phyloP scores from a whole-genome alignment of 805 yeast genomes.

The Saccharomycopsis javanensis region DNA sequence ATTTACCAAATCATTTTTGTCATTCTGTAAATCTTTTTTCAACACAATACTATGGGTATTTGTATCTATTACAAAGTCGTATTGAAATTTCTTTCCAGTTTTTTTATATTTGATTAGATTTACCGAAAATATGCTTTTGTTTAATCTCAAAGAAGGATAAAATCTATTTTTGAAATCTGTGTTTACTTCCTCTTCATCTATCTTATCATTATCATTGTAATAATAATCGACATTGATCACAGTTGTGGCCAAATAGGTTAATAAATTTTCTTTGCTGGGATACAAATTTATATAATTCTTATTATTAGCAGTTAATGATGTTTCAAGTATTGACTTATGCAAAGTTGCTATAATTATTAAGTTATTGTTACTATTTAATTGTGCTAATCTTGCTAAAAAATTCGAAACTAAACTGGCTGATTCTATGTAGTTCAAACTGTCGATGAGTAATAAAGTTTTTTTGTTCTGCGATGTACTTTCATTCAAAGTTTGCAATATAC shows the following conservation, averaged over 20 bases:
- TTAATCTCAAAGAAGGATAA: conserved; percentile 43
- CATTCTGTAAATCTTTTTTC: conserved; percentile 9
- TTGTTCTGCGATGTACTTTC: conserved; percentile 18
- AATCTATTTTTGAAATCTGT: conserved; percentile 28
- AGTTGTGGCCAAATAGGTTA: conserved; percentile 67
- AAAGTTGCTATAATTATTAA: conserved; percentile 37
- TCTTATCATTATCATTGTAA: conserved; percentile 1
- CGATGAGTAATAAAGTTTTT: conserved; percentile 47
- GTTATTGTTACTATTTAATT: conserved; percentile 39
- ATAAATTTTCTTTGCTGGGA: conserved; percentile 43
- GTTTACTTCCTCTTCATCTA: conserved; percentile 43
- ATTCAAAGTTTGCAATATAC: conserved; percentile 22
- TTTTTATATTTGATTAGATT: conserved; percentile 62
- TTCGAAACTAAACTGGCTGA: conserved; percentile 28
- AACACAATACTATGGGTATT: conserved; percentile 32
- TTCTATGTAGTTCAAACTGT: conserved; percentile 54
- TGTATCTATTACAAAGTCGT: conserved; percentile 45
- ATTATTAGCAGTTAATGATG: conserved; percentile 8
- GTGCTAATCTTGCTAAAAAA: conserved; percentile 34
- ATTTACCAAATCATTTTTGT: conserved; percentile 5
- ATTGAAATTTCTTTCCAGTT: conserved; percentile 68
- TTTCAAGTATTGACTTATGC: conserved; percentile 37
- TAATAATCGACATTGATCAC: conserved; percentile 37
- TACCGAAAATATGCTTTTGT: conserved; percentile 37
- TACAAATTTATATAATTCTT: conserved; percentile 20